Base-by-base conservation (phyloP, 2,329 filamentous ascomycete genomes). In the Trichoderma atrobrunneum region DNA sequence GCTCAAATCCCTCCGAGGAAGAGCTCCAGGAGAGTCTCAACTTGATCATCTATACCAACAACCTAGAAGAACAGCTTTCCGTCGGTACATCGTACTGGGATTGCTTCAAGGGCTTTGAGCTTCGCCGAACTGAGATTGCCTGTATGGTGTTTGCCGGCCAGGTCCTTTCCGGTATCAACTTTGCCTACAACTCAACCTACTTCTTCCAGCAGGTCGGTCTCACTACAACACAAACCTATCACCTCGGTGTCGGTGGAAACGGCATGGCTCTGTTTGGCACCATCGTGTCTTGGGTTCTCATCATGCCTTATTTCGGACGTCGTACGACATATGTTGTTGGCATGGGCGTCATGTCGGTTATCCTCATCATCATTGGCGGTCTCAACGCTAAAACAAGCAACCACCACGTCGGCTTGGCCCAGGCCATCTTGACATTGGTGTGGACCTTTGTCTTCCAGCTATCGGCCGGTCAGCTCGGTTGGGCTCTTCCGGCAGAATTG, bases 61-160 rank as follows among this genome's bases (percentile, higher is more conserved):
- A 81, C 74, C 75, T 82, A 1, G 83, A 84, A 70, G 74, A 80
- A 66, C 74, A 78, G 12, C 77, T 82, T n/a, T 77, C 78, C 0
- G 77, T 76, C 0, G 83, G 82, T 2, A 81, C 80, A 0, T 80
- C 78, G 0, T 86, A 86, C 72, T 73, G 73, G 60, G 83, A 85
- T 74, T 85, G 83, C 73, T 86, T 86, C 75, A 80, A 79, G 28
- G 81, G 81, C 18, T 77, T 80, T 7, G 81, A 87, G 51, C 78
- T 85, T 1, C 83, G 85, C n/a, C 81, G 87, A 21, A 88, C 87
- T 7, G 85, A 87, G 75, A 85, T 88, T 34, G 85, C 86, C 1
- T 82, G 70, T 18, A 39, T 67, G 24, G 61, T 66, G 2, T 68
- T 72, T 48, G 51, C 70, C 28, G 70, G 70, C 21, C 70, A 72